A percentile compares a stretch with the other conserved stretches of the same genome.
phyloP scores from a whole-genome alignment of 305 asterid genomes.

The Solanum hybrid region DNA sequence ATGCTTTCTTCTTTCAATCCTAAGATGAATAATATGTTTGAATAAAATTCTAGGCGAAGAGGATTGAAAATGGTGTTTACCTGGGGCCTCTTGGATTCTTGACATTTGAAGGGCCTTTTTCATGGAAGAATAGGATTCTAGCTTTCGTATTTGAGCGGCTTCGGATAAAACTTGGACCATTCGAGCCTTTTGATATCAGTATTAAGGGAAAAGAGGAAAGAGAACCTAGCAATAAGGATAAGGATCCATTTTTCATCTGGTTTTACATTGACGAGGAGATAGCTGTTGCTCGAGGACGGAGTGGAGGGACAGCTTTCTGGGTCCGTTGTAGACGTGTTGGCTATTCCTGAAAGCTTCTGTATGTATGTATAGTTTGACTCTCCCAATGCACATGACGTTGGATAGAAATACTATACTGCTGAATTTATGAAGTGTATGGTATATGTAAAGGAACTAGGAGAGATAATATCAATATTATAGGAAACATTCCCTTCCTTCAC shows the following conservation, averaged over 20 bases:
- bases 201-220: slow-evolving; percentile 59
- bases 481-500: neutral
- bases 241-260: slow-evolving; percentile 83
- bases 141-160: slow-evolving; percentile 67
- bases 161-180: slow-evolving; percentile 67
- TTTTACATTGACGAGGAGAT: slow-evolving; percentile 83
- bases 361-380: neutral
- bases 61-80: slow-evolving; percentile 92
- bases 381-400: neutral
- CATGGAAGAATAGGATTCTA: slow-evolving; percentile 79
- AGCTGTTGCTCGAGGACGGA: slow-evolving; percentile 82
- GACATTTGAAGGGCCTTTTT: slow-evolving; percentile 74
- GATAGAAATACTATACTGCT: neutral
- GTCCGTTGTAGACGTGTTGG: slow-evolving; percentile 52
- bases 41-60: slow-evolving; percentile 43
- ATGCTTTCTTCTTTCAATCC: neutral
- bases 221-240: slow-evolving; percentile 57
- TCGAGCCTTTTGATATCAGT: slow-evolving; percentile 56
- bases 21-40: neutral
- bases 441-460: neutral
- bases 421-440: neutral
- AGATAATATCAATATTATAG: neutral
- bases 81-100: slow-evolving; percentile 65
- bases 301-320: slow-evolving; percentile 98
- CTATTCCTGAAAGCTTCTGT: slow-evolving; percentile 6